phyloP scores from a whole-genome alignment of 163 green algal genomes.

The Prototheca wickerhamii region DNA sequence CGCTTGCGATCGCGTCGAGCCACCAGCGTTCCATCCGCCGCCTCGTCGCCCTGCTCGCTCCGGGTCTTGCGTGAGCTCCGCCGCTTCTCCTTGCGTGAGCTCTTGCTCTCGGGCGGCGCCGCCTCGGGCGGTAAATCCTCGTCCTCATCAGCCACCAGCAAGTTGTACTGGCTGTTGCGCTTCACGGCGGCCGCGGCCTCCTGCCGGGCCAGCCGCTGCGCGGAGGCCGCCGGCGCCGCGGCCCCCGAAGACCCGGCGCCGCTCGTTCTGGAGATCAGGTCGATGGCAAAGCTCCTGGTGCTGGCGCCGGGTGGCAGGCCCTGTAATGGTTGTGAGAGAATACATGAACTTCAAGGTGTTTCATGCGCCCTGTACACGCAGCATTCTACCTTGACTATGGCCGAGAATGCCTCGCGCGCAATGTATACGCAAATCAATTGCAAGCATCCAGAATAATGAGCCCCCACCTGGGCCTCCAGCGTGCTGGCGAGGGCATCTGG shows the following conservation, averaged over 20 bases:
- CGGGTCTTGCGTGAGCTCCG: not conserved
- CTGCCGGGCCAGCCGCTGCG: slow-evolving; percentile 13
- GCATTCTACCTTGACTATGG: no score
- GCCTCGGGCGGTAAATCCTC: slow-evolving; percentile 4
- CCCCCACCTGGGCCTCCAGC: slow-evolving; percentile 30
- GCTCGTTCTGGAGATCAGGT: slow-evolving; percentile 28
- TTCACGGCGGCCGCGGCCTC: slow-evolving; percentile 21
- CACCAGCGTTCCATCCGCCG: slow-evolving; percentile 19
- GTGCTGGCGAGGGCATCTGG: slow-evolving; percentile 12
- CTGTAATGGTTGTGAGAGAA: not conserved
- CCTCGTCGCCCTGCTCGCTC: not conserved
- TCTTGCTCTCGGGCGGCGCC: not conserved
- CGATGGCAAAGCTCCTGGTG: slow-evolving; percentile 35
- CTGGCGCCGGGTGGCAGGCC: slow-evolving; percentile 23
- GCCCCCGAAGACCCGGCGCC: not conserved
- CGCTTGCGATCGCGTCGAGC: slow-evolving; percentile 23
- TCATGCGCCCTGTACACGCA: no score
- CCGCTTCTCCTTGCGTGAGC: not conserved
- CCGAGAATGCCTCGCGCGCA: no score
- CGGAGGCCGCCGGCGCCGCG: slow-evolving; percentile 1
- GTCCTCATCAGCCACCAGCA: slow-evolving; percentile 25
- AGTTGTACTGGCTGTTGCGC: slow-evolving; percentile 27
- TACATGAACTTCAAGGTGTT: no score
- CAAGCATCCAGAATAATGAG: not conserved
- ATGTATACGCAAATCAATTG: no score